Conservation (phyloP, 495 filamentous ascomycete species). For the Amorphotheca resinae region DNA sequence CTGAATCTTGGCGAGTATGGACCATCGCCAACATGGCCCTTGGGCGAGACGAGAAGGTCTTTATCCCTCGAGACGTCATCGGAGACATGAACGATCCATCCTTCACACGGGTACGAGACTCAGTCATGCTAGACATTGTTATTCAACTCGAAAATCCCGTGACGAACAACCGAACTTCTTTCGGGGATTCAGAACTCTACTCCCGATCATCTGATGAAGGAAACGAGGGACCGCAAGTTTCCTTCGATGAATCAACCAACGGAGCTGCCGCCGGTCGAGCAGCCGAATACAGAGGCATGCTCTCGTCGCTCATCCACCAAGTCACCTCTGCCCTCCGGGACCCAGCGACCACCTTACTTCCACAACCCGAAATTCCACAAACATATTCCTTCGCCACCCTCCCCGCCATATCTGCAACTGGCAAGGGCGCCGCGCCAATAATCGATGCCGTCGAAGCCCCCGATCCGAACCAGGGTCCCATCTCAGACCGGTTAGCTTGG, state of each 20-base stretch:
- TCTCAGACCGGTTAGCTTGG: constrained; percentile 44
- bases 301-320: constrained; percentile 46
- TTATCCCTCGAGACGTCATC: constrained; percentile 63
- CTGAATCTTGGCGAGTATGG: constrained; percentile 52
- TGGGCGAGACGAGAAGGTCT: constrained; percentile 82
- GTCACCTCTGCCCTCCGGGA: constrained; percentile 43
- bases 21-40: constrained; percentile 69
- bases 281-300: constrained; percentile 28
- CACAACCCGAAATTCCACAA: constrained; percentile 18
- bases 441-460: constrained; percentile 52
- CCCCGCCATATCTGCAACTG: constrained; percentile 60
- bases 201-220: constrained; percentile 2
- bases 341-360: constrained; percentile 24
- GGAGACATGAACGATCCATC: constrained; percentile 68
- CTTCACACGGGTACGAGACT: constrained; percentile 68
- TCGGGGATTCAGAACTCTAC: constrained; percentile 11
- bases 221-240: background rate
- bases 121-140: constrained; percentile 57
- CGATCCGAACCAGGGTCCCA: constrained; percentile 23
- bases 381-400: constrained; percentile 33
- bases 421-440: constrained; percentile 61
- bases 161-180: constrained; percentile 12
- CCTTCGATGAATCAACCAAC: constrained; percentile 4
- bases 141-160: constrained; percentile 34
- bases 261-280: constrained; percentile 7